Base-by-base conservation (phyloP, 306 rosid genomes). In the Arachis stenosperma region DNA sequence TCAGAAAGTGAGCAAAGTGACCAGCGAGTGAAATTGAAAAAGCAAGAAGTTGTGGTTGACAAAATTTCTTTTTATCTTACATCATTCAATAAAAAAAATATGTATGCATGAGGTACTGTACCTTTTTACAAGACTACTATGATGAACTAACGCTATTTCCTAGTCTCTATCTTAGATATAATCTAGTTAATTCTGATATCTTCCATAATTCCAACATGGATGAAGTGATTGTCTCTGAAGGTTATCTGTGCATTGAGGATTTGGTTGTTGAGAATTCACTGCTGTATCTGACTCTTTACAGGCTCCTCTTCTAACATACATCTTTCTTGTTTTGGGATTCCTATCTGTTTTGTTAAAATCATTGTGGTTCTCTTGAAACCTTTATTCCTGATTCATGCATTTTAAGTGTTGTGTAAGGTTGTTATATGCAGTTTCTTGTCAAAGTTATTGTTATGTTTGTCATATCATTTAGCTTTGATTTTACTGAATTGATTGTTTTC, bases 401-500 rank as follows among this genome's bases (percentile, higher is more conserved):
- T 29, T 36, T 22, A 22, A 13, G 37, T 52, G 8, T 39, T 44
- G 47, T 46, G 53, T 39, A 29, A 70, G 8, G 48, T 6, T 63
- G 42, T 55, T 63, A 63, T 59, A 30, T 57, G 62, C 67, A 70
- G 17, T 58, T 75, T 62, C 36, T 79, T 69, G 39, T 75, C 52
- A 66, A 41, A 27, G 10, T 41, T 67, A 43, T 55, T 10, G 42
- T 41, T 43, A 40, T 73, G 67, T 13, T 30, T 47, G 47, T 73
- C 48, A 64, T 55, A 43, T 66, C 40, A 22, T 42, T 0, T 42
- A 47, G 14, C 50, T 74, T 62, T 27, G 9, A 61, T 33, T 33
- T 33, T 2, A 33, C 37, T 70, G 42, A 75, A 64, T 7, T 36
- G 14, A 69, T 46, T 58, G 37, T 13, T 60, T 69, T 41, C 15